Base-by-base conservation (phyloP, 805 yeast species). In the Cyberlindnera japonica region DNA sequence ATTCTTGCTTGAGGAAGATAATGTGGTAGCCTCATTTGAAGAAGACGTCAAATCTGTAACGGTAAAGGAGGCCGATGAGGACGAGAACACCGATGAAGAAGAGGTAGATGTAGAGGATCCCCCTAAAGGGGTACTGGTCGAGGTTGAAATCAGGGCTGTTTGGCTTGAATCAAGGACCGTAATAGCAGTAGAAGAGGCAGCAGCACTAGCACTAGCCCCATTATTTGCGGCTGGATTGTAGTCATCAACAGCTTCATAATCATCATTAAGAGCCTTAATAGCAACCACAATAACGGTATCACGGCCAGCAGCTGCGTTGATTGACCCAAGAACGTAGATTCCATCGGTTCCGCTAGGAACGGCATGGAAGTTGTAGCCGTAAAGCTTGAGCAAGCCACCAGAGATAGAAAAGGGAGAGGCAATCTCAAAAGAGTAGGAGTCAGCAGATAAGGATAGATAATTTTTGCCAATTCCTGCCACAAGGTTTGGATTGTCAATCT, bases 331-430 rank as follows among this genome's bases (percentile, higher is more conserved):
- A 13, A 47, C 47, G 18, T 40, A 50, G 23, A 31, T 21, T 6
- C 44, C 48, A 23, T 44, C 49, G 6, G 34, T 30, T 16, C 51
- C 55, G 21, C 43, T 32, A 4, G 52, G 50, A 19, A 50, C 50
- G 28, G 48, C 55, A 27, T 48, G 55, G 48, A 49, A 50, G 34
- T 47, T 41, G 6, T 40, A 43, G 14, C 32, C 44, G 24, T 44
- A 47, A 16, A 49, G 24, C 38, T 50, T 44, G 31, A 49, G 27
- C 9, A 17, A 33, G 3, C 55, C 53, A 29, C 41, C 50, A 9
- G 21, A 26, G 38, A 50, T 44, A 14, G 48, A 33, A 35, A 35
- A 50, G 7, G 50, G 50, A 5, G 33, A 38, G 3, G 50, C 49
- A 21, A 44, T 23, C 8, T 19, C 31, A 20, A 30, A 44, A 13